phyloP scores from a whole-genome alignment of 78 protist genomes.

The Guillardia theta region DNA sequence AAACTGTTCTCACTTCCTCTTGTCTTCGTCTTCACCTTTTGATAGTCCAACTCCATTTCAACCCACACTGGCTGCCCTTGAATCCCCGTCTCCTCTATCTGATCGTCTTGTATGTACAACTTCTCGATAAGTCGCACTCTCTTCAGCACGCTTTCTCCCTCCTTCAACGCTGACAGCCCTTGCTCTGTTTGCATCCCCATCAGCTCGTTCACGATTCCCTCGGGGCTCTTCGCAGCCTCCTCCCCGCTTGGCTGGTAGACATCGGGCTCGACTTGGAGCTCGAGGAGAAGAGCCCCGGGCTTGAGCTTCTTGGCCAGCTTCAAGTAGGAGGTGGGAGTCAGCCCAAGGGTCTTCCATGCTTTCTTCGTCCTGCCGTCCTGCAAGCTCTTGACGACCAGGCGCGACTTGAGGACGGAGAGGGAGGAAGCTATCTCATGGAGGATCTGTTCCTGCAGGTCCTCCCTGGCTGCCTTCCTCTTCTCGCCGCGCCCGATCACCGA shows the following conservation, averaged over 20 bases:
- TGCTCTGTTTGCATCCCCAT: too few species aligned
- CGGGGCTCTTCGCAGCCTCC: too few species aligned
- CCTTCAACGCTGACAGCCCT: too few species aligned
- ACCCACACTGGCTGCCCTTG: not conserved
- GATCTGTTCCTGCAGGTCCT: not conserved
- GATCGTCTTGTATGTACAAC: too few species aligned
- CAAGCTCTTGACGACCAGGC: too few species aligned
- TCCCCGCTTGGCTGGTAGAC: too few species aligned
- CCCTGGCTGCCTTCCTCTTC: not conserved
- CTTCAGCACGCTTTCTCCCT: too few species aligned
- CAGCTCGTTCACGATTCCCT: too few species aligned
- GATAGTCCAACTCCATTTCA: not conserved
- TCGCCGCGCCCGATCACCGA: not conserved
- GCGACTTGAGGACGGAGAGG: too few species aligned
- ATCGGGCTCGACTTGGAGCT: not conserved
- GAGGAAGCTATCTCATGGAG: too few species aligned
- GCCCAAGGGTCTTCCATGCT: not conserved
- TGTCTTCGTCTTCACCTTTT: not conserved
- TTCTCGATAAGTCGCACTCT: too few species aligned
- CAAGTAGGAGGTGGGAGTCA: not conserved
- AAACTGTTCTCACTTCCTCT: not conserved
- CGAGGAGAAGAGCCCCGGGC: not conserved
- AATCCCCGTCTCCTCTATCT: not conserved
- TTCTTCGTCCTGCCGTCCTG: not conserved
- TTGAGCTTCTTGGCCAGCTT: not conserved